Conservation (phyloP, 805 yeast species). For the Alloascoidea hylecoeti region DNA sequence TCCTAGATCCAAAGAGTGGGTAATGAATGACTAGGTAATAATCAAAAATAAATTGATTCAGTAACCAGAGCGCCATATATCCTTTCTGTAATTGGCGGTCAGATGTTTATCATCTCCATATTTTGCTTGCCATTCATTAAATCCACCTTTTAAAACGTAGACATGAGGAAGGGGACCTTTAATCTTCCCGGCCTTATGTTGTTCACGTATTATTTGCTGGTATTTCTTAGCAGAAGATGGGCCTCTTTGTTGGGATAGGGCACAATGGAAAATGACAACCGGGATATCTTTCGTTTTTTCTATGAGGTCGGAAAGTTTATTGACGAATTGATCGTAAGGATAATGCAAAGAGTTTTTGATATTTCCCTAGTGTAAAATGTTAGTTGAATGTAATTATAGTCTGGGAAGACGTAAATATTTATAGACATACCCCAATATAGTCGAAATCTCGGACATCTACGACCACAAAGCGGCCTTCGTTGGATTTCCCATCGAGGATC, state of each 20-base stretch:
- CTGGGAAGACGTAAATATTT: too few relatives aligned
- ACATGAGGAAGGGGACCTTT: too few relatives aligned
- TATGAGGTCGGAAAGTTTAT: neutral
- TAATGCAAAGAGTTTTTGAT: neutral
- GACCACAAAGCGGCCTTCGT: neutral
- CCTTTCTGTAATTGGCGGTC: conserved; percentile 1
- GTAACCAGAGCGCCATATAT: too few relatives aligned
- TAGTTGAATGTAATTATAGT: too few relatives aligned
- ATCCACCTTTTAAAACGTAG: neutral
- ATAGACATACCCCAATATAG: too few relatives aligned
- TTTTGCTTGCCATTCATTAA: neutral
- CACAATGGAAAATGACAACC: neutral
- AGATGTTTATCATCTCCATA: neutral
- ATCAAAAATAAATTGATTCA: too few relatives aligned
- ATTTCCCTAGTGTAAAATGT: too few relatives aligned
- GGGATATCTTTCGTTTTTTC: neutral
- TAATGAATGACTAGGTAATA: too few relatives aligned
- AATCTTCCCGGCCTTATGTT: neutral
- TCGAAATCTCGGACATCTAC: conserved; percentile 1
- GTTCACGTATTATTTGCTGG: neutral
- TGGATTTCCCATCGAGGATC: neutral
- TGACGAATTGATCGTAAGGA: neutral
- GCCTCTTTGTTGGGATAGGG: neutral
- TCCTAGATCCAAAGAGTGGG: too few relatives aligned
- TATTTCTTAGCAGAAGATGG: neutral